Base-by-base conservation (phyloP, 495 filamentous ascomycete species). In the Entonaema liquescens region DNA sequence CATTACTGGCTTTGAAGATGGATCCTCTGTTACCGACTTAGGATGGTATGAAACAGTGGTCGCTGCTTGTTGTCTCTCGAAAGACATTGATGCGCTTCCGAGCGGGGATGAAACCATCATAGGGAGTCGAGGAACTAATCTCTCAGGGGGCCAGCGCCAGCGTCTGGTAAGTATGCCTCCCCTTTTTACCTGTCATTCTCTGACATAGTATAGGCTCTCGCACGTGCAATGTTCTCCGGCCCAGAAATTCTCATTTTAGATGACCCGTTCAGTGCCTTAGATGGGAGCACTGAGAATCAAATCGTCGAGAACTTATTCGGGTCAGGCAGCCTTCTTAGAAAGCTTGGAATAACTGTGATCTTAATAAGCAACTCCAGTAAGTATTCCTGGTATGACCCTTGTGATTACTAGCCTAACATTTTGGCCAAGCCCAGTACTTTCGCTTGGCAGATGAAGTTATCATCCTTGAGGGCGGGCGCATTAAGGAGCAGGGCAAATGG, bases 91-190 rank as follows among this genome's bases (percentile, higher is more conserved):
- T 0, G 82, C 85, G 57, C 81, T 90, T 53, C 83, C 85, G 0
- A 76, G 83, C 63, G 84, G 87, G 11, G 89, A 91, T 65, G 68
- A 82, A 42, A 89, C 88, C 0, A 80, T 87, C 38, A 82, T 91
- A 44, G 90, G 90, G 11, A 86, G 88, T 67, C 83, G 86, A 73
- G 90, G 90, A 12, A 85, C 88, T 52, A 89, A 86, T 0, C 80
- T 92, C 0, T 89, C 86, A n/a, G 90, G 90, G 8, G 90, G 89
- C 0, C 89, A 91, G 71, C 87, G 86, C 60, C 88, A 90, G 61
- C 84, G 90, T 38, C 52, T 91, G 23, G 81, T 83, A 77, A 47
- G 80, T 31, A 33, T 58, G 19, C 13, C 25, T 17, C 38, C 17
- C 23, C 40, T 42, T 21, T 7, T 13, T 19, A 26, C n/a, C 1